Evolutionary conservation across 2,329 filamentous ascomycete genomes (phyloP).

Genomic region (Neonectria coccinea): DNA sequence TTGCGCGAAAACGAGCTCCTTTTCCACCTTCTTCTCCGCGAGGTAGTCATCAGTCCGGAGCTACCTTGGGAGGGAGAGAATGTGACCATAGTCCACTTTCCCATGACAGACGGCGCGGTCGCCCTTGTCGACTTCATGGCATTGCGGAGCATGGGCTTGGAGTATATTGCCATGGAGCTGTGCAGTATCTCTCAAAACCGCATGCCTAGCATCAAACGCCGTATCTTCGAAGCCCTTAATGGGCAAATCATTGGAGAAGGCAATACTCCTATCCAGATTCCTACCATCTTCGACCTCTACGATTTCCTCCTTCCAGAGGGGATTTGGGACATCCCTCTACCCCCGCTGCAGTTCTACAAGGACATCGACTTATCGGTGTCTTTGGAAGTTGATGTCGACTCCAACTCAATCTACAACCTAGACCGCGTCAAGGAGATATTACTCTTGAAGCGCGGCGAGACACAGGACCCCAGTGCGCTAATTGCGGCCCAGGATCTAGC

Average conservation of each 20-base stretch:
- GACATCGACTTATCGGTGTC: slow-evolving; percentile 77
- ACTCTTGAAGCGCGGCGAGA: slow-evolving; percentile 74
- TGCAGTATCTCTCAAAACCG: slow-evolving; percentile 78
- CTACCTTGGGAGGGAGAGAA: slow-evolving; percentile 80
- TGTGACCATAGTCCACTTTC: slow-evolving; percentile 72
- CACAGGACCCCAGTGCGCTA: slow-evolving; percentile 62
- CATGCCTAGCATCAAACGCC: slow-evolving; percentile 76
- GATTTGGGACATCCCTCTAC: slow-evolving; percentile 63
- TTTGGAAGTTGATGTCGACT: slow-evolving; percentile 68
- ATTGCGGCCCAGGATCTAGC: slow-evolving; percentile 62
- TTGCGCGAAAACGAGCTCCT: slow-evolving; percentile 83
- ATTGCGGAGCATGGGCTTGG: slow-evolving; percentile 80
- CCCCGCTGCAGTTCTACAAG: slow-evolving; percentile 69
- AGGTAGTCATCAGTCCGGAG: slow-evolving; percentile 76
- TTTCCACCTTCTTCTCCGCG: slow-evolving; percentile 79
- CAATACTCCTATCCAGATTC: slow-evolving; percentile 73
- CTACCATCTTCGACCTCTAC: slow-evolving; percentile 90
- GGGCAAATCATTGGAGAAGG: slow-evolving; percentile 77
- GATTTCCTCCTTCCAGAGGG: slow-evolving; percentile 78
- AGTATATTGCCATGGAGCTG: slow-evolving; percentile 88
- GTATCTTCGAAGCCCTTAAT: slow-evolving; percentile 79
- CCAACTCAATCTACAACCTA: slow-evolving; percentile 73
- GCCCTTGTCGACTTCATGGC: slow-evolving; percentile 83
- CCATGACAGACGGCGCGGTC: slow-evolving; percentile 73
- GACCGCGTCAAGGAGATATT: slow-evolving; percentile 80